Evolutionary conservation across 805 yeast genomes (phyloP), one percentile per base, ranked within the genome.

Genomic region (Hanseniaspora occidentalis): DNA sequence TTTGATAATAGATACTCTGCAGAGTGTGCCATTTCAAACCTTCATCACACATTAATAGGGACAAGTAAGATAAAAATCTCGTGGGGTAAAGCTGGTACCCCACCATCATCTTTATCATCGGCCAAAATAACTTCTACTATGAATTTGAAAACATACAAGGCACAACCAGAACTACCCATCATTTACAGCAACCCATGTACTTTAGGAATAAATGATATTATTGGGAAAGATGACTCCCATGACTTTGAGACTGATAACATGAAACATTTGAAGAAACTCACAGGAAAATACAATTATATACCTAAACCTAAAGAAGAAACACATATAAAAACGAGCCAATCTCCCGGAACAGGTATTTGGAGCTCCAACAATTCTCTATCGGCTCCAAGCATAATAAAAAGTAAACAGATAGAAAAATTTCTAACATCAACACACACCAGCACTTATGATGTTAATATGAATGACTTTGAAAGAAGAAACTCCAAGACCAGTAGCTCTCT

Each of bases 31-130:
- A 82, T 86, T 46, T 67, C 74, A 26, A 81, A 79, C 47, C 81
- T 86, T 94, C 95, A 86, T 61, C 95, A 95, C 8, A 84, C 77
- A 55, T 84, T 85, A 27, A 79, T 86, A 50, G 89, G 88, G 38
- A 86, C 84, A 43, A 79, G 84, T 43, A 70, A 89, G 45, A 77
- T 86, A 37, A 69, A 95, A 50, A 69, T 86, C 43, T 79, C 89
- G 39, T 86, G 96, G 96, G 96, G 96, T 23, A 71, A 85, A 49
- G 73, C 82, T 33, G 51, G 53, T 1, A 47, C 46, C 33, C 57
- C 53, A 34, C 49, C 52, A 14, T 49, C 46, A 6, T 40, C 43
- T n/a, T n/a, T n/a, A 13, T 45, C 33, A n/a, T n/a, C 16, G 4
- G 33, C 16, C 18, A 29, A 29, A 5, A n/a, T 29, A 4, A 16